These are phyloP conservation scores for Perkinsela sp. DNA, from an alignment of 208 protist genomes.

Conservation along the genomic window DNA sequence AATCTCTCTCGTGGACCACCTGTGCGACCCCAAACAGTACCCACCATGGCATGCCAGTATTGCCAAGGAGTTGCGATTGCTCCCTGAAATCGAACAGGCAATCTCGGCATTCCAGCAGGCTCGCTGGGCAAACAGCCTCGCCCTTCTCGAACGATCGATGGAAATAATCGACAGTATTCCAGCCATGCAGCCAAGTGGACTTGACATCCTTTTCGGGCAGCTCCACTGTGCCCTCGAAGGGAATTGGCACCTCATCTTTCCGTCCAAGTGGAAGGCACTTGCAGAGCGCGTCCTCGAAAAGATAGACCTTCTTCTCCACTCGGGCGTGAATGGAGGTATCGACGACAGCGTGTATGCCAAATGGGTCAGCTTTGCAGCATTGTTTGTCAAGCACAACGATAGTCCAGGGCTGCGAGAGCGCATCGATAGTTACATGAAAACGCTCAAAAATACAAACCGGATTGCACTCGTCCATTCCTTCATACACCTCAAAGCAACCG, in stretches of 20 bases:
- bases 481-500: not conserved
- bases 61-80: not conserved
- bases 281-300: not conserved
- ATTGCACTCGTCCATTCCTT: not conserved
- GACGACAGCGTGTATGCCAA: not conserved
- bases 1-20: not conserved
- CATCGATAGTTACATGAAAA: not conserved
- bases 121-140: not conserved
- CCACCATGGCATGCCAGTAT: not conserved
- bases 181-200: not conserved
- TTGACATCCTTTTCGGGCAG: not conserved
- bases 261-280: not conserved
- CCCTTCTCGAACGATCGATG: not conserved
- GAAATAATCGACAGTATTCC: not conserved
- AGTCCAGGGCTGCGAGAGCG: not conserved
- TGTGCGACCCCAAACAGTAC: not conserved
- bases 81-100: not conserved
- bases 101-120: not conserved
- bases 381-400: not conserved
- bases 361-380: not conserved
- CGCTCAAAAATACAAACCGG: not conserved
- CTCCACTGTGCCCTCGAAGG: not conserved
- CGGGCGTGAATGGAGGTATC: not conserved
- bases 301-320: not conserved
- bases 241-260: not conserved